Base-by-base conservation (phyloP, 306 rosid genomes). In the Ormosia emarginata region DNA sequence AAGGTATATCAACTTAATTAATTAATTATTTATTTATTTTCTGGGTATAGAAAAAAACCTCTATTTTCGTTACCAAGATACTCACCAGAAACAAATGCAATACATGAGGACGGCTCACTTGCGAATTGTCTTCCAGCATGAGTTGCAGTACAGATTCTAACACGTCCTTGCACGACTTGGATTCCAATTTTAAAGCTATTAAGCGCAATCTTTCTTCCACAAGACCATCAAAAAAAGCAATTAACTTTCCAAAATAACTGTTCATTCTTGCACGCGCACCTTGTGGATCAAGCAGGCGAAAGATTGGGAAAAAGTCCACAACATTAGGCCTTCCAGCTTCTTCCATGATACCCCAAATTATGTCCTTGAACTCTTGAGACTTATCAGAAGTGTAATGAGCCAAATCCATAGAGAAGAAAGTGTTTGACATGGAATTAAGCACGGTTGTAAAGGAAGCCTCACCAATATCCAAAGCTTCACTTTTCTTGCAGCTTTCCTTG, bases 281-380 rank as follows among this genome's bases (percentile, higher is more conserved):
- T 55, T 83, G 83, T 61, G 83, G 87, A 3, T 82, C 91, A 52
- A 88, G 2, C 30, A 2, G 4, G 33, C 52, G 17, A 41, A 85
- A 78, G 14, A 87, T 11, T 8, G 87, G 87, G 29, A 88, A 85
- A 6, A 56, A 79, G 30, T 88, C 87, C 0, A 65, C 87, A 77
- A 82, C n/a, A 78, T 85, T 85, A 2, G 88, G 83, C 59, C 64
- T 85, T 39, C 83, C 87, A 11, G 30, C 33, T n/a, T 80, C 88
- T 37, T 71, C 79, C 44, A 64, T 18, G 0, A 87, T 11, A 4
- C 39, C 8, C 79, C 81, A 8, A 1, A 67, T 49, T 7, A 70
- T 15, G 49, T 84, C 79, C 82, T 67, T 84, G 36, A 84, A 73
- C 71, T 73, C 86, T 65, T 40, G 4, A 7, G 32, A 71, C 8